Conservation (phyloP, 176 grass and related monocot species). For the Oryza longistaminata region DNA sequence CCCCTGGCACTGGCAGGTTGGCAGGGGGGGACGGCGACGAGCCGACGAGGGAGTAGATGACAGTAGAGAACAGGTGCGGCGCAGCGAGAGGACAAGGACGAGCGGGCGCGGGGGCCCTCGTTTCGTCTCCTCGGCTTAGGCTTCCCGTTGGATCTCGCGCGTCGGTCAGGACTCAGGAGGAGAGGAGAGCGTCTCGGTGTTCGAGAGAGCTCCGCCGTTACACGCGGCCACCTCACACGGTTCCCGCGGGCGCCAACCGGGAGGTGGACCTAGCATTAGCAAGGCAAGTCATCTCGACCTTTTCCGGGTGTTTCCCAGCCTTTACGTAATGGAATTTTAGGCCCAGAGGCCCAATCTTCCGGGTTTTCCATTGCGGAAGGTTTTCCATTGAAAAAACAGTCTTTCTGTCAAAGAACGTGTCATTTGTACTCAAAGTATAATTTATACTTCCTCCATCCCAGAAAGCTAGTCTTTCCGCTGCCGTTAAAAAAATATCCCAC, state of each 20-base stretch:
- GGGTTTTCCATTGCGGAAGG: too few relatives aligned
- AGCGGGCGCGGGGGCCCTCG: not conserved
- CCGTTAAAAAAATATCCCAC: too few relatives aligned
- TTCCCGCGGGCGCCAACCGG: not conserved
- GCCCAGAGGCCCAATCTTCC: too few relatives aligned
- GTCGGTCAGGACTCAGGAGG: not conserved
- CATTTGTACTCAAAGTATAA: too few relatives aligned
- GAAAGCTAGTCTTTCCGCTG: too few relatives aligned
- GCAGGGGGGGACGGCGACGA: slow-evolving; percentile 11
- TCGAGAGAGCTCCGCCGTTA: slow-evolving; percentile 30
- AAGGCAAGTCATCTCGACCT: not conserved
- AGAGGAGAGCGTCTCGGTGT: slow-evolving; percentile 20
- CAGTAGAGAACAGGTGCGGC: not conserved
- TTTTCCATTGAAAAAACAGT: too few relatives aligned
- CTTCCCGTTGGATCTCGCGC: slow-evolving; percentile 50
- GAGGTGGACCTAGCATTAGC: not conserved
- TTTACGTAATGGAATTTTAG: too few relatives aligned
- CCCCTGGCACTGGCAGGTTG: not conserved
- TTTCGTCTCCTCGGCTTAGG: not conserved
- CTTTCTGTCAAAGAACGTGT: too few relatives aligned
- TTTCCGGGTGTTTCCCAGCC: too few relatives aligned
- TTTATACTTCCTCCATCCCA: too few relatives aligned
- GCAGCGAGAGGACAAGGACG: not conserved
- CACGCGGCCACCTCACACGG: not conserved
- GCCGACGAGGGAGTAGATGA: not conserved